Evolutionary conservation across 495 filamentous ascomycete genomes (phyloP), one percentile per base, ranked within the genome.

Genomic region (Penicillium lividum): DNA sequence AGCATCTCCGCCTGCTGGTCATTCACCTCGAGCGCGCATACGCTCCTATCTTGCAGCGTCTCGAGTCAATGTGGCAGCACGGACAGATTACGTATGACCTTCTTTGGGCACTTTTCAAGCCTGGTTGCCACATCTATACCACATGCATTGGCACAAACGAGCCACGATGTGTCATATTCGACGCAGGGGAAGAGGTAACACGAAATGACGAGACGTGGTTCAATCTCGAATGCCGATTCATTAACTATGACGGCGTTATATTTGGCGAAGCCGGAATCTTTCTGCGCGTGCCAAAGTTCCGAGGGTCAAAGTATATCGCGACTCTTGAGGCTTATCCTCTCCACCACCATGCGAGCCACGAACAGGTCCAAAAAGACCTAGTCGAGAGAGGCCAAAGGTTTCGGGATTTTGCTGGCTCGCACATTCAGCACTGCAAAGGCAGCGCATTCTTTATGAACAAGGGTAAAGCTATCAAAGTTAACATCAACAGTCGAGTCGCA

Each of bases 101-200:
- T 53, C 68, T 71, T 36, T 70, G 51, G 68, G 57, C 58, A 30
- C 65, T 71, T 28, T 22, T 22, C 22, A 22, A 22, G 22, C 22
- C 22, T 22, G 22, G 22, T 22, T 22, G 22, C 22, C 22, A 56
- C 31, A 56, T 67, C 53, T 70, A 67, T 57, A 67, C 63, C 40
- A 78, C 59, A 31, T 80, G 71, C 53, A 57, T 69, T 43, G 73
- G 79, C 34, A 75, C 74, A 30, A 63, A 71, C 46, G 66, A 80
- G 56, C 68, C 71, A 16, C 57, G 63, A 58, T 22, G 83, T 78
- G 68, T 92, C 91, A 68, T 92, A 94, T 48, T 84, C 64, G 62
- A 89, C 75, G 50, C 87, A 77, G 47, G 92, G 87, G 61, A 66
- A 68, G 64, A 68, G 48, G 55, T 44, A 27, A 69, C 53, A 57